These are phyloP conservation scores for Erythrophleum ivorense DNA, from an alignment of 331 rosid species.

Conservation along the genomic window DNA sequence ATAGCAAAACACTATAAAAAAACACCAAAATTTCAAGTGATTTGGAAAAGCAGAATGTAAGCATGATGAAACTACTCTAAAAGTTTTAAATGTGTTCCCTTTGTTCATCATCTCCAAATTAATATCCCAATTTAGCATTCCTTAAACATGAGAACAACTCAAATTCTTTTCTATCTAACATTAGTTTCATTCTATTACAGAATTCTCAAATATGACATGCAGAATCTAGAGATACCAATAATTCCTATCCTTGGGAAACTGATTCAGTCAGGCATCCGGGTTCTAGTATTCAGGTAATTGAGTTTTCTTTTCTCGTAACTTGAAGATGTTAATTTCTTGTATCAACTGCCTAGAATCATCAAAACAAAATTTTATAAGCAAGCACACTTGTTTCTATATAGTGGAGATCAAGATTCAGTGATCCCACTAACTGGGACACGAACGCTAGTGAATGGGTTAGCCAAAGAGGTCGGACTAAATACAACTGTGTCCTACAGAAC, in stretches of 20 bases:
- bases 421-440: slow-evolving; percentile 71
- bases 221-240: slow-evolving; percentile 68
- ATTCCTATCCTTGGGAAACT: slow-evolving; percentile 61
- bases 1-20: no score
- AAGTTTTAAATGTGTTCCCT: no score
- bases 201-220: slow-evolving; percentile 55
- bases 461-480: slow-evolving; percentile 54
- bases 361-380: no score
- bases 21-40: no score
- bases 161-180: not conserved
- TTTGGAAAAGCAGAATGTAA: no score
- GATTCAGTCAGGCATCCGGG: slow-evolving; percentile 57
- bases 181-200: slow-evolving; percentile 28
- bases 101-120: no score
- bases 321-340: not conserved
- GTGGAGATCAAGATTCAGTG: slow-evolving; percentile 87
- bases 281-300: slow-evolving; percentile 55
- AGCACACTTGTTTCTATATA: slow-evolving; percentile 14
- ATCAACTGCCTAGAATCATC: no score
- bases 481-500: slow-evolving; percentile 67
- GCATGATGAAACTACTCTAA: no score
- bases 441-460: slow-evolving; percentile 57
- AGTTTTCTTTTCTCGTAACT: not conserved
- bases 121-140: no score
- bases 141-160: no score